Evolutionary conservation across 1,139 yeast genomes (phyloP).

Genomic region (Pichia sp.): DNA sequence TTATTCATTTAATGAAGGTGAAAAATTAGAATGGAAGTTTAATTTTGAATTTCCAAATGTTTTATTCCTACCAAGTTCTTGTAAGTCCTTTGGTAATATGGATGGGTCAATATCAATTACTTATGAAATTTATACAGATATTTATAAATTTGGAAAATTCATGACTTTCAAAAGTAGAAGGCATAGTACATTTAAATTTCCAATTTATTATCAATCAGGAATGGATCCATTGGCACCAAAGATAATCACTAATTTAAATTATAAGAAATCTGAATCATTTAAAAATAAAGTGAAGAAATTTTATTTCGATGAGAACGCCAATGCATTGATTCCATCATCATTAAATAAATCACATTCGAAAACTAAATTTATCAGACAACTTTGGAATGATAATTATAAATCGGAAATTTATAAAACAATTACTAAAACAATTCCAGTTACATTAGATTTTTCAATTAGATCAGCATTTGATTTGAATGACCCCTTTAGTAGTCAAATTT

Average conservation of each 20-base stretch:
- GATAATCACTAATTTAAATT: background rate
- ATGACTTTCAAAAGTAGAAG: background rate
- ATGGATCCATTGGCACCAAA: conserved; percentile 3
- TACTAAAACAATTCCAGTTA: conserved; percentile 10
- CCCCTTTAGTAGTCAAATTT: conserved; percentile 10
- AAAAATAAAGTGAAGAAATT: conserved; percentile 17
- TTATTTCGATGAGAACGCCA: conserved; percentile 15
- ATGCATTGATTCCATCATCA: conserved; percentile 17
- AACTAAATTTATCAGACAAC: conserved; percentile 19
- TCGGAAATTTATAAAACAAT: conserved; percentile 11
- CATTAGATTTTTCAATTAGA: conserved; percentile 1
- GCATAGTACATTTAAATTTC: background rate
- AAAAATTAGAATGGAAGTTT: conserved; percentile 4
- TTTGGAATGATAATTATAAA: conserved; percentile 21
- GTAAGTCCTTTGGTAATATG: conserved; percentile 6
- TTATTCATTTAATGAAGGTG: conserved; percentile 5
- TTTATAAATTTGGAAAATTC: conserved; percentile 8
- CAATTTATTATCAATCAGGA: conserved; percentile 11
- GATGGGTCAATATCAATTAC: conserved; percentile 7
- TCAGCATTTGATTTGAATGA: conserved; percentile 4
- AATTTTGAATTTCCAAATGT: conserved; percentile 9
- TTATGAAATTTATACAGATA: conserved; percentile 8
- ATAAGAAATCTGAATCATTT: conserved; percentile 5
- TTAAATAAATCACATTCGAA: conserved; percentile 16
- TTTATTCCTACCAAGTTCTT: conserved; percentile 11